Evolutionary conservation across 176 grass and related monocot genomes (phyloP), one percentile per base, ranked within the genome.

Genomic region (Cenchrus purpureus): DNA sequence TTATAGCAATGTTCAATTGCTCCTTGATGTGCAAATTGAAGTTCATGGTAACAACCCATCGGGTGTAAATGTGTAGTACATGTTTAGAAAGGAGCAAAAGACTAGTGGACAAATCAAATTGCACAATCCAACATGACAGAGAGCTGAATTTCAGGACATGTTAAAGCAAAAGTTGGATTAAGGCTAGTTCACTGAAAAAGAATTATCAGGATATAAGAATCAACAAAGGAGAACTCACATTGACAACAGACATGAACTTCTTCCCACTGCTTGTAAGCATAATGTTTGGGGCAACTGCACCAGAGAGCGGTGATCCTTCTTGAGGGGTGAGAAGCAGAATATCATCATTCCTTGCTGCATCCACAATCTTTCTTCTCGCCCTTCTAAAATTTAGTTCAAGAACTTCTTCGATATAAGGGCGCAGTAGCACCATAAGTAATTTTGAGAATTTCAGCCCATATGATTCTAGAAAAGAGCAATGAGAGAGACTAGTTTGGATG

Each of bases 341-440:
- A 91, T 93, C 89, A 73, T 90, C 91, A 74, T 88, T 81, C 72
- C 78, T 98, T 79, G 86, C 88, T 71, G 88, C 87, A 84, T 95
- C 97, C 71, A 89, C 65, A 85, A 94, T 74, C 78, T 85, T 90
- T 83, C 91, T 92, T 79, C 87, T 92, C 44, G 92, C 81, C 78
- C 89, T 92, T 90, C 91, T 94, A 76, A 98, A 95, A 91, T 98
- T 98, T 74, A 95, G 77, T 66, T 98, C 93, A 88, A 98, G 76
- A 80, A 98, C 88, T 74, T 98, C 97, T 80, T 98, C 91, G 19
- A 98, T 78, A 86, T 95, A 89, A 83, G 96, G 96, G 22, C 56
- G 82, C 78, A 98, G 87, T 43, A 95, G 78, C 73, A 98, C 78
- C 69, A 98, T 84, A 80, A 95, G 86, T 84, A 98, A 93, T 61